Base-by-base conservation (phyloP, 2,329 filamentous ascomycete genomes). In the Fusarium sp. region DNA sequence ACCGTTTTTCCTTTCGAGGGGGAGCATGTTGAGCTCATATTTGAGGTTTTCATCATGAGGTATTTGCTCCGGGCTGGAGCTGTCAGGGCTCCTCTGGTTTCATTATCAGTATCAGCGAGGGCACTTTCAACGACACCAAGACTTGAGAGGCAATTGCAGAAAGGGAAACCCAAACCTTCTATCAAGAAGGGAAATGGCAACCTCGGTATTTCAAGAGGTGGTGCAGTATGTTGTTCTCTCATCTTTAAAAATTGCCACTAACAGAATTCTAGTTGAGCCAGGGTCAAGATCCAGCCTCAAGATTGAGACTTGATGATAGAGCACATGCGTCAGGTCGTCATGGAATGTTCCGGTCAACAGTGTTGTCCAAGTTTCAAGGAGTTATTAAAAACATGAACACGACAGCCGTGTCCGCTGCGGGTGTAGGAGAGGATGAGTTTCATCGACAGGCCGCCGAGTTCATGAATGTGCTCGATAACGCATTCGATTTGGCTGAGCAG, bases 391-490 rank as follows among this genome's bases (percentile, higher is more conserved):
- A 69, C 0, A 59, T 79, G 6, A 42, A 42, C 30, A 72, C 75
- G 4, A 63, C 73, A 2, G 51, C 73, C 2, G 69, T 75, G 5
- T 75, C 74, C 11, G 25, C 69, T 13, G 65, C 69, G n/a, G 76
- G 77, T 13, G 56, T 79, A 18, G 73, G 79, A 43, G 76, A 79
- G 51, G 69, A 80, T 53, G 82, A 85, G 55, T 75, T 88, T 20
- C 79, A 82, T 37, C 78, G 77, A 11, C 83, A 88, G 66, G 78
- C 79, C 7, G 74, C 74, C 10, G 73, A 83, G 11, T 89, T 89
- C 74, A 80, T 81, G 72, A 75, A 78, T 23, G 74, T 81, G 6
- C 72, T 89, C 28, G 76, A 81, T 21, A 77, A 80, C n/a, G 80
- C 84, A 34, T 84, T 87, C 63, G 67, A 77, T 1, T 66, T 84